Conservation (phyloP, 371 early-diverging fungal genomes). For the Mortierella sp. region DNA sequence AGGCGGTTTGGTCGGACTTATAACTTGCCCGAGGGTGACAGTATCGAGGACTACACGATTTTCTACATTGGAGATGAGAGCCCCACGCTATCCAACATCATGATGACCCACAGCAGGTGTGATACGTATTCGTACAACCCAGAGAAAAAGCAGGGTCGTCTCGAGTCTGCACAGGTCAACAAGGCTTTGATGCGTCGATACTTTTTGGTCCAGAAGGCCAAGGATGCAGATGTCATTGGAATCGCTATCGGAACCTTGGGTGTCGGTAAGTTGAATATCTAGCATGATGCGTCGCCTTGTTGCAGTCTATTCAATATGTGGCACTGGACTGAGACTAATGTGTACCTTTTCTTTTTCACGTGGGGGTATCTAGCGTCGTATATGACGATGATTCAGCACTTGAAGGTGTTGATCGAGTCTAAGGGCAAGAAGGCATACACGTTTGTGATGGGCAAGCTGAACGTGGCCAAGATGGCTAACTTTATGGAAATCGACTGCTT, state of each 20-base stretch:
- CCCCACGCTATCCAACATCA: conserved; percentile 87
- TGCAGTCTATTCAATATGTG: neutral
- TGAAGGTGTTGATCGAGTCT: conserved; percentile 82
- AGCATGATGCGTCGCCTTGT: too few species aligned
- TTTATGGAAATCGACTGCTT: conserved; percentile 95
- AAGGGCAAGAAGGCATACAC: conserved; percentile 89
- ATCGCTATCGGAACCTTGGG: conserved; percentile 97
- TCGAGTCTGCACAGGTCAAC: conserved; percentile 78
- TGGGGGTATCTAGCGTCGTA: conserved; percentile 75
- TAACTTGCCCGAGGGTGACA: conserved; percentile 62
- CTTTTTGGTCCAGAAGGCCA: conserved; percentile 90
- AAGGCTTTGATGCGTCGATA: conserved; percentile 79
- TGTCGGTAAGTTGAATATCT: conserved; percentile 76
- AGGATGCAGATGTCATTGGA: conserved; percentile 93
- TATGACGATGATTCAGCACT: conserved; percentile 80
- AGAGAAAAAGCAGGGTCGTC: conserved; percentile 61
- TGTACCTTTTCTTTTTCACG: neutral
- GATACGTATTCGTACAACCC: conserved; percentile 81
- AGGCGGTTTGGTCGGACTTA: conserved; percentile 65
- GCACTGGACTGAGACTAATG: neutral
- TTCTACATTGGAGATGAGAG: conserved; percentile 90
- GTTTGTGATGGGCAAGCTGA: conserved; percentile 96
- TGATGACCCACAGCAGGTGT: conserved; percentile 83
- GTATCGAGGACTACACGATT: conserved; percentile 73
- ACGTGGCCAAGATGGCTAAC: conserved; percentile 96